Evolutionary conservation across 2,329 filamentous ascomycete genomes (phyloP), one percentile per base, ranked within the genome.

Genomic region (Colletotrichum sp.): DNA sequence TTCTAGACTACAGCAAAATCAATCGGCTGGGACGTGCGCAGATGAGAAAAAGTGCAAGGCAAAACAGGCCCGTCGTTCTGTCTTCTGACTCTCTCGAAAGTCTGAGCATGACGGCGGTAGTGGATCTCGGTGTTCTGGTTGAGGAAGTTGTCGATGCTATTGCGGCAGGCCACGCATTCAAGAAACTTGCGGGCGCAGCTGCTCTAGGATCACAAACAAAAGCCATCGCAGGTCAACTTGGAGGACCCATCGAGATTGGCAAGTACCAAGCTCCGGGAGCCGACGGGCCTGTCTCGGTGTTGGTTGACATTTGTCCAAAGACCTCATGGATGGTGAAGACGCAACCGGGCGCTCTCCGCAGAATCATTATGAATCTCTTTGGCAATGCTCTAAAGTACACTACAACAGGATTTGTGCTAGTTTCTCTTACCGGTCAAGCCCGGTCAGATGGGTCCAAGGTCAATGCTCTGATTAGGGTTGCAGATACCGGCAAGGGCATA

Each of bases 401-500:
- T 0, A 83, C 85, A 3, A 78, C 81, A 1, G 90, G 90, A 5
- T 87, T 83, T 67, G 85, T 92, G 4, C 83, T 85, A 9, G 81
- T 90, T 18, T 80, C 79, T 0, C 75, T 84, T 1, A 74, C 75
- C 2, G 78, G 78, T 2, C 79, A 83, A 34, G 18, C 69, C 5
- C 75, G 75, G 8, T 55, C 67, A 1, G 76, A 78, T 1, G 74
- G 75, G 3, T 76, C 76, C n/a, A 79, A 78, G 43, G 67, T 80
- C 4, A 76, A 80, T 57, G 73, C 82, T 3, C 27, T 81, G 7
- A 77, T 90, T 33, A 89, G 85, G 0, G 87, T 93, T 11, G 85
- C 86, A 0, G 92, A 94, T 79, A 91, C 90, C 3, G 92, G 92
- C 2, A 89, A 89, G 74, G 92, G 92, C 11, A 93, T 93, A 75